These are phyloP conservation scores for Micromonas pusilla DNA, from an alignment of 139 green algal species.

Conservation along the genomic window DNA sequence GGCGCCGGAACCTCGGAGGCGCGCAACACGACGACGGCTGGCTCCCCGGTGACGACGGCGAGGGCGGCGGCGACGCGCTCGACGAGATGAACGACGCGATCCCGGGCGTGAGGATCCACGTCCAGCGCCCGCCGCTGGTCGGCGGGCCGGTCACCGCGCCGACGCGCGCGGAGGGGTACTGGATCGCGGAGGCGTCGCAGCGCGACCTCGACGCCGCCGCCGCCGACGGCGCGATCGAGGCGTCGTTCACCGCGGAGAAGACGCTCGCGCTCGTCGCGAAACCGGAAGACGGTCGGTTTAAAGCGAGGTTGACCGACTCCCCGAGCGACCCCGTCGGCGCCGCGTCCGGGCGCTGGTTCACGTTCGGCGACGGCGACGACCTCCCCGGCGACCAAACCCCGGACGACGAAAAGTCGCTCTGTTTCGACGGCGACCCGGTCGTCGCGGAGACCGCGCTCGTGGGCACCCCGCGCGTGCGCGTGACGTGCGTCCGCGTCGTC, in stretches of 20 bases:
- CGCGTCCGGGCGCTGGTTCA: constrained; percentile 24
- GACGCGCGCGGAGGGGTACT: neutral
- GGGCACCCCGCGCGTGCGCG: neutral
- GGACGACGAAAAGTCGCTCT: constrained; percentile 13
- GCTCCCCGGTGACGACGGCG: no score
- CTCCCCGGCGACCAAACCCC: constrained; percentile 10
- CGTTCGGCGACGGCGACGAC: constrained; percentile 22
- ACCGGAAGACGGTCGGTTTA: neutral
- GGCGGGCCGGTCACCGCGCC: neutral
- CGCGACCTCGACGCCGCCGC: neutral
- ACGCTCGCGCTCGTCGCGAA: neutral
- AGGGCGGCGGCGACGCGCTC: no score
- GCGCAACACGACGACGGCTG: no score
- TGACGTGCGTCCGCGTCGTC: neutral
- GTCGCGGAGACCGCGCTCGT: neutral
- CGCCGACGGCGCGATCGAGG: neutral
- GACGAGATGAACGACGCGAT: neutral
- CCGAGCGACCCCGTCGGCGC: neutral
- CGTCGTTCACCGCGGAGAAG: neutral
- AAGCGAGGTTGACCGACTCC: neutral
- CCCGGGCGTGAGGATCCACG: neutral
- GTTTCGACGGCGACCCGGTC: constrained; percentile 17
- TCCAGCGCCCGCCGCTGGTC: neutral
- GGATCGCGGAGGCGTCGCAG: neutral
- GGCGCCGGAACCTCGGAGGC: neutral